Percentiles rank a stretch among this genome's conserved stretches.
Conservation (phyloP, 768 basidiomycete species). For the Tubosaeta brunneosetosa region DNA sequence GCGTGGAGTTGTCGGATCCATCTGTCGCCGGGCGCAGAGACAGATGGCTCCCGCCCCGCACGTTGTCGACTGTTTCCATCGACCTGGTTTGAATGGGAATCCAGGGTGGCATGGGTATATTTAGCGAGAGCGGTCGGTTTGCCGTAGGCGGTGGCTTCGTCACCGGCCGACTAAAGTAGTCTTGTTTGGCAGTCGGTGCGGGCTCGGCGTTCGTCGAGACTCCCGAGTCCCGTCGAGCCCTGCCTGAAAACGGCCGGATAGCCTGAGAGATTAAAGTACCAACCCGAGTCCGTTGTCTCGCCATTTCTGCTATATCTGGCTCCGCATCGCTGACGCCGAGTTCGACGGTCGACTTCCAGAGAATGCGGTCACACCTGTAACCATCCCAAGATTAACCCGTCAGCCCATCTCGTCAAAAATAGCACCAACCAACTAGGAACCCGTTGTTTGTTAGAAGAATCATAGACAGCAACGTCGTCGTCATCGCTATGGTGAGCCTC, state of each 20-base stretch:
- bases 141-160: constrained; percentile 9
- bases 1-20: constrained; percentile 11
- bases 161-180: constrained; percentile 17
- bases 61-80: constrained; percentile 23
- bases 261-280: constrained; percentile 52
- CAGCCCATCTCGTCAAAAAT: not conserved
- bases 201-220: constrained; percentile 29
- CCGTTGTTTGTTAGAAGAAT: constrained; percentile 74
- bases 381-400: constrained; percentile 3
- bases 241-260: constrained; percentile 43
- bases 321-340: constrained; percentile 42
- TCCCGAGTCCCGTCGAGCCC: constrained; percentile 35
- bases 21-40: constrained; percentile 10
- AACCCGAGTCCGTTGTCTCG: constrained; percentile 43
- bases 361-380: constrained; percentile 75
- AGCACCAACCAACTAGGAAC: constrained; percentile 74
- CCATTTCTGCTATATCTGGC: constrained; percentile 29
- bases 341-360: constrained; percentile 71
- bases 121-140: constrained; percentile 19
- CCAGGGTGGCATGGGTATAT: constrained; percentile 18
- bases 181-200: constrained; percentile 14
- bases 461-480: constrained; percentile 65
- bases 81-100: constrained; percentile 21
- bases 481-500: constrained; percentile 36
- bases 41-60: not conserved